A percentile compares a stretch with the other conserved stretches of the same genome.
These are phyloP conservation scores for Coccomyxa sp. DNA, from an alignment of 139 green algal genomes.

Conservation along the genomic window DNA sequence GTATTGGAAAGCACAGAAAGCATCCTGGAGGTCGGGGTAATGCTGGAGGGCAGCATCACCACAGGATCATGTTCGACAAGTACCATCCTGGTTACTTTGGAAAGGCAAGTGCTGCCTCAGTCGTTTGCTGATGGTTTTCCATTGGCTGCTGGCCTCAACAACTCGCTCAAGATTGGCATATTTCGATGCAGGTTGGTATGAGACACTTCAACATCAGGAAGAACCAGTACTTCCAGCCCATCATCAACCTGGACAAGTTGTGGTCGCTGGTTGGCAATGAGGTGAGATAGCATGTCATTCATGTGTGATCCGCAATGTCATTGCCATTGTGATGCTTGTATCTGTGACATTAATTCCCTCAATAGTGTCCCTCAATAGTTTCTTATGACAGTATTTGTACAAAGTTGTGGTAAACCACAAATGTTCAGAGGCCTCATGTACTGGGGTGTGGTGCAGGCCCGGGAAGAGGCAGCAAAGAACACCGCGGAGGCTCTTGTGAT, in stretches of 20 bases:
- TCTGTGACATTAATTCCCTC: too few relatives aligned
- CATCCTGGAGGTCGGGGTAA: conserved; percentile 97
- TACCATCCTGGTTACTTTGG: conserved; percentile 97
- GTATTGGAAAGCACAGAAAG: conserved; percentile 99
- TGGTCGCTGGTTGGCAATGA: conserved; percentile 89
- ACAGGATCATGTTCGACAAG: conserved; percentile 99
- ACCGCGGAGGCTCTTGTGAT: conserved; percentile 78
- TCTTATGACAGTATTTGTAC: too few relatives aligned
- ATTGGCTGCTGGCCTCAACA: too few relatives aligned
- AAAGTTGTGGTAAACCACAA: too few relatives aligned
- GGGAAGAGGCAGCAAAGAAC: conserved; percentile 71
- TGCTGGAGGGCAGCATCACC: conserved; percentile 98
- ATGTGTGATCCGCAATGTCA: not conserved
- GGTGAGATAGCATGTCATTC: conserved; percentile 30
- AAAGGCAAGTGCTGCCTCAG: conserved; percentile 62
- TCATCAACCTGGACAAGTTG: conserved; percentile 99
- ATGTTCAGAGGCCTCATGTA: too few relatives aligned
- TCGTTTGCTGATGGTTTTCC: not conserved
- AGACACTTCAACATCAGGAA: conserved; percentile 93
- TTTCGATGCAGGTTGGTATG: conserved; percentile 87
- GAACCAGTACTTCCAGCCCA: conserved; percentile 95
- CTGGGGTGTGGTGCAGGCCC: conserved; percentile 38
- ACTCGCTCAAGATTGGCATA: too few relatives aligned
- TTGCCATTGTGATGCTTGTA: not conserved
- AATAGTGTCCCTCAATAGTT: too few relatives aligned